These are phyloP conservation scores for Didymosphaeria variabile DNA, from an alignment of 2,329 filamentous ascomycete genomes.

Conservation along the genomic window DNA sequence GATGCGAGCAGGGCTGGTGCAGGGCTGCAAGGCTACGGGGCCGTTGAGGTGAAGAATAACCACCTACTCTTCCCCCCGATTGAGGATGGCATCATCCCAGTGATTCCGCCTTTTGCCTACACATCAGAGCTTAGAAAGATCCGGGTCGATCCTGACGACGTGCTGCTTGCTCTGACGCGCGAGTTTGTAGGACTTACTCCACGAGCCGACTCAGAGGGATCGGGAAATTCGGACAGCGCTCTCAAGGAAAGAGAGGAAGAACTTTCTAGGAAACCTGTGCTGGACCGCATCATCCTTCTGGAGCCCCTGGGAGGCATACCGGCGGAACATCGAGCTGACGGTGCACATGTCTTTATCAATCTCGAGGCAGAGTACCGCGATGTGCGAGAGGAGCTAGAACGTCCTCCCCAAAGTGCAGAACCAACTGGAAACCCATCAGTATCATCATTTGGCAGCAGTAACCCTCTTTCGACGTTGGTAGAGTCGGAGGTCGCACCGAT, in stretches of 20 bases:
- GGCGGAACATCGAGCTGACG: slow-evolving; percentile 65
- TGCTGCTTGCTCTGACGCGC: slow-evolving; percentile 78
- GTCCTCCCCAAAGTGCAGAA: slow-evolving; percentile 27
- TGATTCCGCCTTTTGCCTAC: slow-evolving; percentile 73
- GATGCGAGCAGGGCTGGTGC: slow-evolving; percentile 40
- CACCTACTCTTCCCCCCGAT: slow-evolving; percentile 71
- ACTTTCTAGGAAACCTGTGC: slow-evolving; percentile 48
- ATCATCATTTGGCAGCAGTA: slow-evolving; percentile 44
- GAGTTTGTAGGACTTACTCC: slow-evolving; percentile 74
- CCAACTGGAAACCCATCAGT: slow-evolving; percentile 16
- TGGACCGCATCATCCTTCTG: slow-evolving; percentile 89
- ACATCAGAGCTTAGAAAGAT: slow-evolving; percentile 56
- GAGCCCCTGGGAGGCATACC: slow-evolving; percentile 89
- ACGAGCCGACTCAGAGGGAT: slow-evolving; percentile 19
- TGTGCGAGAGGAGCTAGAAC: slow-evolving; percentile 69
- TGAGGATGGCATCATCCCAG: slow-evolving; percentile 72
- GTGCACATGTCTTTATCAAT: slow-evolving; percentile 87
- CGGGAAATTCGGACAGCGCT: slow-evolving; percentile 19
- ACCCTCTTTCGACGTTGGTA: slow-evolving; percentile 56
- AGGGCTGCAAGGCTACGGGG: slow-evolving; percentile 42
- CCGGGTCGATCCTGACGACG: slow-evolving; percentile 66
- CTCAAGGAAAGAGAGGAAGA: slow-evolving; percentile 39
- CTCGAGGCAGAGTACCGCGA: slow-evolving; percentile 85
- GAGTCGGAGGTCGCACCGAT: slow-evolving; percentile 35
- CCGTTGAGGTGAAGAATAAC: slow-evolving; percentile 53